Evolutionary conservation across 306 rosid genomes (phyloP), one percentile per base, ranked within the genome.

Genomic region (Corylus avellana): DNA sequence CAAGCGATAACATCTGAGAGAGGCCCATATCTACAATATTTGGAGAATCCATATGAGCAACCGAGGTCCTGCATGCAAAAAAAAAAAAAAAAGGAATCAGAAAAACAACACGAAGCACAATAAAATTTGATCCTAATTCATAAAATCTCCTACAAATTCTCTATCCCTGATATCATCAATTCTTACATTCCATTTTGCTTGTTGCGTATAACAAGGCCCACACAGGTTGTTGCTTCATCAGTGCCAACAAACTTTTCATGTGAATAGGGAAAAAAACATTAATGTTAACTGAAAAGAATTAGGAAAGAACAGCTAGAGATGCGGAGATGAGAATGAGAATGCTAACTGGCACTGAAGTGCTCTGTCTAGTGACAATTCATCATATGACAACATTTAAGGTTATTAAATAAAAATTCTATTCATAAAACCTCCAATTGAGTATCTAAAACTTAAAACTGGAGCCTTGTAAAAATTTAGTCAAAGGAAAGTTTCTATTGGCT

Each of bases 151-250:
- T 46, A 44, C 4, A 70, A 80, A 47, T 4, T 64, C 55, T 54
- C 25, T 50, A 68, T 74, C 27, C 67, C 46, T 62, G 29, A 78
- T 12, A 67, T 56, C 7, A 62, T 53, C 1, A 53, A 13, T 63
- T 86, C 95, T 90, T 86, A 92, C 98, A 85, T 88, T 89, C 95
- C 92, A 82, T 76, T 94, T 81, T 70, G 72, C 37, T 64, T 87
- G 81, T 88, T 92, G 59, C 92, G 86, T 66, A 94, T 88, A 73
- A 86, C 97, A 81, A 94, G 72, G 70, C 97, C 93, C 17, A 94
- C 90, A 62, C 98, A 94, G 5, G 97, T 94, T 35, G 98, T 94
- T 78, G 97, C 98, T 90, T 94, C 98, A 84, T 94, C 97, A 35
- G 97, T 92, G 87, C 98, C 98, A 83, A 87, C 88, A 87, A 78